Evolutionary conservation across 179 eudicot genomes (phyloP).

Genomic region (Beta lomatogona): DNA sequence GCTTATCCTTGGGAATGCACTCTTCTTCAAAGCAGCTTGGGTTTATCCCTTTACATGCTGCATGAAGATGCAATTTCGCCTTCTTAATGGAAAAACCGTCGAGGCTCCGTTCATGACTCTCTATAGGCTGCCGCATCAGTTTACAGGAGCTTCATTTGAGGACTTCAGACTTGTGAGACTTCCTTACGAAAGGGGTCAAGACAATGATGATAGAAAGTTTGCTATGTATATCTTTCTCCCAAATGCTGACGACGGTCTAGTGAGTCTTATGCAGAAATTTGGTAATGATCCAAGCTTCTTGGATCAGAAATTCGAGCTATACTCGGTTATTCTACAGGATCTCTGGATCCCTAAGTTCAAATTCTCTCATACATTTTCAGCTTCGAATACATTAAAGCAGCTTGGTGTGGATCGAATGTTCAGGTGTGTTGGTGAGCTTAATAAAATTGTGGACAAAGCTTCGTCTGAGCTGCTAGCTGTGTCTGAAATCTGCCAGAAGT

Average conservation of each 20-base stretch:
- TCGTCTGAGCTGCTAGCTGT: slow-evolving; percentile 13
- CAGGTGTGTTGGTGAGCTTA: slow-evolving; percentile 14
- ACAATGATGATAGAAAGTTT: slow-evolving; percentile 12
- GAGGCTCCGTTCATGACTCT: slow-evolving; percentile 11
- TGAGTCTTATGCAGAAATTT: slow-evolving; percentile 17
- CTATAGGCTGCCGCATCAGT: neutral
- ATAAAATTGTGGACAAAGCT: slow-evolving; percentile 13
- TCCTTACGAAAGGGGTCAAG: slow-evolving; percentile 12
- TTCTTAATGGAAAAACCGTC: slow-evolving; percentile 14
- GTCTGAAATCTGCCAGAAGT: slow-evolving; percentile 20
- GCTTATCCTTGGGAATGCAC: slow-evolving; percentile 32
- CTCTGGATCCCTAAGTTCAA: slow-evolving; percentile 30
- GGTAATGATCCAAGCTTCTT: slow-evolving; percentile 19
- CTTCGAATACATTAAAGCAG: slow-evolving; percentile 11
- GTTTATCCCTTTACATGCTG: neutral
- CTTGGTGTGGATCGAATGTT: slow-evolving; percentile 24
- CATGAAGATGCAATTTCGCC: slow-evolving; percentile 1
- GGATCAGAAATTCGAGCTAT: slow-evolving; percentile 14
- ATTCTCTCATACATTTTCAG: slow-evolving; percentile 14
- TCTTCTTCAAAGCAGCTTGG: slow-evolving; percentile 30
- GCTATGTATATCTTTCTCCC: slow-evolving; percentile 35
- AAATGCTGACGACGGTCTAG: slow-evolving; percentile 7
- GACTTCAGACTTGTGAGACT: slow-evolving; percentile 17
- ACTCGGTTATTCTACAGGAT: neutral
- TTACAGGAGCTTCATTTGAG: slow-evolving; percentile 19